phyloP scores from a whole-genome alignment of 2,329 filamentous ascomycete species.

The Xylariaceae sp. region DNA sequence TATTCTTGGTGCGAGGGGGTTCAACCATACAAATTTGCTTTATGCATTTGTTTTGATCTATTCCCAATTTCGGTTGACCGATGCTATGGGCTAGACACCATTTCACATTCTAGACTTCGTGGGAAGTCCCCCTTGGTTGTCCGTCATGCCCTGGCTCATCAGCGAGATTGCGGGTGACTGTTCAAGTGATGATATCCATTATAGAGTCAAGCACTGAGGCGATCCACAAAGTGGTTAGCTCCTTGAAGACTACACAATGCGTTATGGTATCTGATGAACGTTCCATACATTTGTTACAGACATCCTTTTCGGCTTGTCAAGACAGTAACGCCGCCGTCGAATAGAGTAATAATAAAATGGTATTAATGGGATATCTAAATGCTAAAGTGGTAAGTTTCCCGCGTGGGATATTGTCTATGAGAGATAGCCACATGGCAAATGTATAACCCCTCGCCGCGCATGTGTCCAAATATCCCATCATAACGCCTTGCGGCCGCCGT shows the following conservation, averaged over 20 bases:
- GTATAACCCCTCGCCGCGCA: too few relatives aligned
- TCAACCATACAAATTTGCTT: conserved; percentile 42
- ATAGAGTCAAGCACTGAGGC: conserved; percentile 99
- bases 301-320: neutral
- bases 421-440: too few relatives aligned
- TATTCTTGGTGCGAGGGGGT: conserved; percentile 99
- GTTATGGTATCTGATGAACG: conserved; percentile 48
- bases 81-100: conserved; percentile 24
- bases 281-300: conserved; percentile 5
- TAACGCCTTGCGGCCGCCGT: too few relatives aligned
- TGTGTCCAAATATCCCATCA: too few relatives aligned
- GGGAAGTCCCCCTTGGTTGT: conserved; percentile 22
- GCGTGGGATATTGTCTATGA: conserved; percentile 8
- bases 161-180: conserved; percentile 22
- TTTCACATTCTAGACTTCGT: conserved; percentile 31
- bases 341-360: too few relatives aligned
- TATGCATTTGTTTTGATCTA: conserved; percentile 17
- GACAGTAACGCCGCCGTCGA: neutral
- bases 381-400: conserved; percentile 1
- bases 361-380: conserved; percentile 3
- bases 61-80: conserved; percentile 4
- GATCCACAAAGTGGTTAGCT: conserved; percentile 37
- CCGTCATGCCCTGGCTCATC: conserved; percentile 14
- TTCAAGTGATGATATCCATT: conserved; percentile 86
- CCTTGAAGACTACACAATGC: conserved; percentile 44